These are phyloP conservation scores for Coffea humblotiana DNA, from an alignment of 305 asterid genomes.

Conservation along the genomic window DNA sequence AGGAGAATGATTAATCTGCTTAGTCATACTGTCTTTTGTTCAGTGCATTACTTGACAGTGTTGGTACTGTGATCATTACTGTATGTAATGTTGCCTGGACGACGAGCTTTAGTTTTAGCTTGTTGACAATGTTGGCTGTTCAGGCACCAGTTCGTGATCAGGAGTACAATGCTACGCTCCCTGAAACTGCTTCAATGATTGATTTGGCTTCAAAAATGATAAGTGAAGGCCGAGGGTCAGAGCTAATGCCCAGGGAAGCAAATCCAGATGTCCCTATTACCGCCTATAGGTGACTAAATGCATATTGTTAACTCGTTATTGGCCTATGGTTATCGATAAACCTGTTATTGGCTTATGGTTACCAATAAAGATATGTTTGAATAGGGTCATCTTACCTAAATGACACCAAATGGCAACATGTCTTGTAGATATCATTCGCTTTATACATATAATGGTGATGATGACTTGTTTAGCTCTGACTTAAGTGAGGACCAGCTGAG, in stretches of 20 bases:
- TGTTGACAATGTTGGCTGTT: conserved; percentile 17
- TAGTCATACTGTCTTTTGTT: background rate
- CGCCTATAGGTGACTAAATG: conserved; percentile 67
- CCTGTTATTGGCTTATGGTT: background rate
- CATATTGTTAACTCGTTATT: background rate
- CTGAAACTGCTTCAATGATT: conserved; percentile 85
- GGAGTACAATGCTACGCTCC: conserved; percentile 79
- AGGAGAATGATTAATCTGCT: background rate
- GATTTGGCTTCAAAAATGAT: conserved; percentile 88
- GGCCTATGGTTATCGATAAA: too few species aligned
- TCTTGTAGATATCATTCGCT: conserved; percentile 75
- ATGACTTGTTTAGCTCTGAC: conserved; percentile 96
- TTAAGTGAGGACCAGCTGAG: conserved; percentile 86
- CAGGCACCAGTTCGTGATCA: conserved; percentile 99
- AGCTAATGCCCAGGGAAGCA: conserved; percentile 89
- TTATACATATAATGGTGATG: conserved; percentile 90
- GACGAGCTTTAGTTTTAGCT: background rate
- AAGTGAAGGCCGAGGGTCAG: conserved; percentile 72
- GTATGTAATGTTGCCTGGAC: background rate
- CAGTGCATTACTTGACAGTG: background rate
- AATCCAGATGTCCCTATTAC: conserved; percentile 80
- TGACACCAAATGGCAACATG: too few species aligned
- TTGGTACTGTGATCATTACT: background rate
- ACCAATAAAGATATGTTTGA: background rate
- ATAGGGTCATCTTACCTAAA: background rate